These are phyloP conservation scores for Cladosporium sp. DNA, from an alignment of 2,329 filamentous ascomycete species.

Conservation along the genomic window DNA sequence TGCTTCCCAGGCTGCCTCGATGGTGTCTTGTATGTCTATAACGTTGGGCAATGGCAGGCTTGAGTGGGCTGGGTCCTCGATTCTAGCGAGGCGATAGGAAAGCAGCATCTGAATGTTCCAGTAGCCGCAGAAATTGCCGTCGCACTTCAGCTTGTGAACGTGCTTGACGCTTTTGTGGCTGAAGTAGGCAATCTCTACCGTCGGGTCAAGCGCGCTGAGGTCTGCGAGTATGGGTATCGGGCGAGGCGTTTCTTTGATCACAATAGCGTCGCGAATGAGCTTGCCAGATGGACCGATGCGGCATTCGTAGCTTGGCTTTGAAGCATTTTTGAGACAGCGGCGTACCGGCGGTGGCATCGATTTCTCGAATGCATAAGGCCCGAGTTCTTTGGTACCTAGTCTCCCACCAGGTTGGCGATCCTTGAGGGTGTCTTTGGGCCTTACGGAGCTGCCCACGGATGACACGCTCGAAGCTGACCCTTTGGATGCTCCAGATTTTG, in stretches of 20 bases:
- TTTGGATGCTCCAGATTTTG: not conserved
- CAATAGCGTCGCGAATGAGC: slow-evolving; percentile 34
- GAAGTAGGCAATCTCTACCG: slow-evolving; percentile 66
- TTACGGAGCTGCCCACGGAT: not conserved
- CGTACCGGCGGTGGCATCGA: slow-evolving; percentile 40
- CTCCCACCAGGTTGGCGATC: slow-evolving; percentile 17
- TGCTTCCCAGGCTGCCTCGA: slow-evolving; percentile 81
- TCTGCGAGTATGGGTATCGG: slow-evolving; percentile 42
- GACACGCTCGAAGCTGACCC: not conserved
- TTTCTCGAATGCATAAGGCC: slow-evolving; percentile 43
- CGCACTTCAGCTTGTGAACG: slow-evolving; percentile 71
- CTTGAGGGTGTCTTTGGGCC: slow-evolving; percentile 1
- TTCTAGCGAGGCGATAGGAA: slow-evolving; percentile 38
- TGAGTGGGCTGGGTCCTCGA: slow-evolving; percentile 19
- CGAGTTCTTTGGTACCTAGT: slow-evolving; percentile 37
- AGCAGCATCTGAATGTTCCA: slow-evolving; percentile 89
- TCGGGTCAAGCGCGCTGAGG: slow-evolving; percentile 52
- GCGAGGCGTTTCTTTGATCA: slow-evolving; percentile 41
- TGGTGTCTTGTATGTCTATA: slow-evolving; percentile 74
- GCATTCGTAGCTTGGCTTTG: slow-evolving; percentile 34
- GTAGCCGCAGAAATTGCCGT: slow-evolving; percentile 92
- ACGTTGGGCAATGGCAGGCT: slow-evolving; percentile 59
- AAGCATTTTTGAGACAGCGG: slow-evolving; percentile 35
- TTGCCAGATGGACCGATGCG: slow-evolving; percentile 38
- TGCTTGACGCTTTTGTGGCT: slow-evolving; percentile 72